Conservation (phyloP, 345 rosid genomes). For the Populus pruinosa region DNA sequence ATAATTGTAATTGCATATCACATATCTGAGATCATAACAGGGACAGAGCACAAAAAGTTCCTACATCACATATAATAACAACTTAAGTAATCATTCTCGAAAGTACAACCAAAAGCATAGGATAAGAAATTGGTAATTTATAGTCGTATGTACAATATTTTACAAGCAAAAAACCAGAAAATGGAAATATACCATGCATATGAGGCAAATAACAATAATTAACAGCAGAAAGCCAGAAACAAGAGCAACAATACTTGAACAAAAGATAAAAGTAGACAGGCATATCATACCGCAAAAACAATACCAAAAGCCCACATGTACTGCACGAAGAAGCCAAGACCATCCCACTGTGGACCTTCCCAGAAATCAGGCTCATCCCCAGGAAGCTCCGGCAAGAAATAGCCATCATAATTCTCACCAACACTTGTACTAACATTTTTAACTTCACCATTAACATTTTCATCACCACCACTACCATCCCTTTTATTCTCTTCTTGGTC, state of each 20-base stretch:
- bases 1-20: background rate
- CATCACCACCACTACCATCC: constrained; percentile 24
- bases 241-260: background rate
- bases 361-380: constrained; percentile 63
- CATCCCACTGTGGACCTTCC: constrained; percentile 86
- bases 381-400: constrained; percentile 52
- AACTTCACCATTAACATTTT: constrained; percentile 19
- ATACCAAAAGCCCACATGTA: constrained; percentile 90
- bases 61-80: background rate
- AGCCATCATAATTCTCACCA: constrained; percentile 33
- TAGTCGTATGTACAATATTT: no score
- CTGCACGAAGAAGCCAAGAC: constrained; percentile 73
- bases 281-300: constrained; percentile 57
- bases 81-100: background rate
- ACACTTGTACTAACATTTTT: constrained; percentile 12
- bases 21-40: background rate
- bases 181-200: no score
- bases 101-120: background rate
- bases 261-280: background rate
- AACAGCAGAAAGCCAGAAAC: background rate
- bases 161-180: no score
- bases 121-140: no score
- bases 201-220: background rate
- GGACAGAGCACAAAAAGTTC: background rate
- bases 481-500: constrained; percentile 32